A percentile compares a stretch with the other conserved stretches of the same genome.
Conservation (phyloP, 1,284 basidiomycete species). For the Cryptococcus sp. region DNA sequence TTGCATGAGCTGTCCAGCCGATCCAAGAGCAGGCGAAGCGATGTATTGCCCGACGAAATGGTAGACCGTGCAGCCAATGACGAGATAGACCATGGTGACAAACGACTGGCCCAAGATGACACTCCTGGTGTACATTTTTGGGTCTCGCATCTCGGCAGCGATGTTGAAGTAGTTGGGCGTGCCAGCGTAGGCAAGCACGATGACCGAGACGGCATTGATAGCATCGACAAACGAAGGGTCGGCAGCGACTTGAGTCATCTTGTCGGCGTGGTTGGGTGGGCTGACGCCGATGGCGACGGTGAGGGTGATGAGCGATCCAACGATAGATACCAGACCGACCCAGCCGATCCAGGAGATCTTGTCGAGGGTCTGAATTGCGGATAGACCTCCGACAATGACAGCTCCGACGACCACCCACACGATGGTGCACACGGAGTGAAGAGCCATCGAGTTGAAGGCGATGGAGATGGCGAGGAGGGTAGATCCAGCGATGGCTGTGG, state of each 20-base stretch:
- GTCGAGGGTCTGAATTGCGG: conserved; percentile 42
- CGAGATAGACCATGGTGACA: conserved; percentile 26
- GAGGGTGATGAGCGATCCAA: conserved; percentile 41
- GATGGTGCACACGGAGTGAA: conserved; percentile 41
- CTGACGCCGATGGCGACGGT: conserved; percentile 44
- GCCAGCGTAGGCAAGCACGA: conserved; percentile 38
- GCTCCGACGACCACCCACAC: conserved; percentile 39
- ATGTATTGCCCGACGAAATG: conserved; percentile 42
- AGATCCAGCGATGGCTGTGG: conserved; percentile 25
- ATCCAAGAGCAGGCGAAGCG: conserved; percentile 46
- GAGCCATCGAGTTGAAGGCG: conserved; percentile 44
- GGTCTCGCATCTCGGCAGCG: conserved; percentile 46
- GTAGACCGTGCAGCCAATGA: conserved; percentile 22
- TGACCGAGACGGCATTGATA: conserved; percentile 39
- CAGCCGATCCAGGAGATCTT: conserved; percentile 44
- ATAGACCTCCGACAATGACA: conserved; percentile 28
- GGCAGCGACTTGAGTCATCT: conserved; percentile 18
- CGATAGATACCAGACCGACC: conserved; percentile 29
- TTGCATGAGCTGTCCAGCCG: conserved; percentile 45
- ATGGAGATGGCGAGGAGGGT: conserved; percentile 38
- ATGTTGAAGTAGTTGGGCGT: conserved; percentile 36
- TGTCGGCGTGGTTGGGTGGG: conserved; percentile 29
- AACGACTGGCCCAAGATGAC: conserved; percentile 24
- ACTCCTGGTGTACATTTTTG: conserved; percentile 21
- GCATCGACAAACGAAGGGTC: conserved; percentile 32